phyloP scores from a whole-genome alignment of 345 rosid species.

The Brassica rapa region DNA sequence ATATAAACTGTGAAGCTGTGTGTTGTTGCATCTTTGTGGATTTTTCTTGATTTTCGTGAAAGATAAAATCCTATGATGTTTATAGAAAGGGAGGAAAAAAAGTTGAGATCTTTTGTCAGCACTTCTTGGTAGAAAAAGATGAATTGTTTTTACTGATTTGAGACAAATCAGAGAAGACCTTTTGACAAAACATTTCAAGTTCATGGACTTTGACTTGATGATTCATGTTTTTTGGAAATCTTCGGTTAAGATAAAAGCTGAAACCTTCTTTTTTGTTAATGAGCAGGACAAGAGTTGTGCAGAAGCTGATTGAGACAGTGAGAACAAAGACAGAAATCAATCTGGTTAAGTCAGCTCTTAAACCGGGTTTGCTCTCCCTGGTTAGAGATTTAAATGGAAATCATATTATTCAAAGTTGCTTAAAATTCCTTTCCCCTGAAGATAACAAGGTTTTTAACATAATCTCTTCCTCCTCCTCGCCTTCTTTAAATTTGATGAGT shows the following conservation, averaged over 20 bases:
- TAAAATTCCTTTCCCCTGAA: constrained; percentile 56
- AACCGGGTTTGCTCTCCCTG: constrained; percentile 62
- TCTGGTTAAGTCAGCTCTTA: constrained; percentile 50
- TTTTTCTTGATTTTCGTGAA: constrained; percentile 19
- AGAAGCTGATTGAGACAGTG: constrained; percentile 75
- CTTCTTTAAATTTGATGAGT: not conserved
- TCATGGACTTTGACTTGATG: constrained; percentile 18
- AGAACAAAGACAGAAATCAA: constrained; percentile 56
- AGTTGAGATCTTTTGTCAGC: constrained; percentile 12
- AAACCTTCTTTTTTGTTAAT: not conserved
- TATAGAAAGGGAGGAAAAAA: not conserved
- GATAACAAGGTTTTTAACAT: constrained; percentile 55
- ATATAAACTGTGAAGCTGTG: not conserved
- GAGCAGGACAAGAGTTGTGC: constrained; percentile 68
- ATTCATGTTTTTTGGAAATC: constrained; percentile 13
- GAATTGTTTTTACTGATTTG: constrained; percentile 27
- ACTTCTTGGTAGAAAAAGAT: not conserved
- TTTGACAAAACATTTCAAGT: not conserved
- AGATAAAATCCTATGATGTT: constrained; percentile 23
- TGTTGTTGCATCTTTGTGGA: constrained; percentile 16
- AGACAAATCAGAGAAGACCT: constrained; percentile 9
- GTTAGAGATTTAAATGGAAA: constrained; percentile 69
- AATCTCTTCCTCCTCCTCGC: constrained; percentile 4
- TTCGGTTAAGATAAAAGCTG: constrained; percentile 28
- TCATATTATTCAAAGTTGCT: constrained; percentile 71